phyloP scores from a whole-genome alignment of 1,139 yeast species.

The Yamadazyma sp. region DNA sequence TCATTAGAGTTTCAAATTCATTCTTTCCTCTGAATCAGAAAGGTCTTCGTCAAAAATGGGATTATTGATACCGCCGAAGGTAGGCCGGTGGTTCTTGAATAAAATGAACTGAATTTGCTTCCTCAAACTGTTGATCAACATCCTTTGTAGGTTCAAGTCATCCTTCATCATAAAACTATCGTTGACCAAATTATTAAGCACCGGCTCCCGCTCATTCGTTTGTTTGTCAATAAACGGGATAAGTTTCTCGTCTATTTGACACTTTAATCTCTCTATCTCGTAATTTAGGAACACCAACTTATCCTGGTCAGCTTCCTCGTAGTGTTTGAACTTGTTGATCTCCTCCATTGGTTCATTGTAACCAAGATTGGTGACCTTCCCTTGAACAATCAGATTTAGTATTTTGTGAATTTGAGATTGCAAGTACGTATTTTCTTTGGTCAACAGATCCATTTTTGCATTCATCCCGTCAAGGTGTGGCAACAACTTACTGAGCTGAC shows the following conservation, averaged over 20 bases:
- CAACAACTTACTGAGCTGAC: slow-evolving; percentile 33
- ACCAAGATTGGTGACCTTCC: slow-evolving; percentile 53
- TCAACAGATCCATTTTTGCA: slow-evolving; percentile 19
- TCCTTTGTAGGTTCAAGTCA: slow-evolving; percentile 48
- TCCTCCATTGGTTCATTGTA: slow-evolving; percentile 50
- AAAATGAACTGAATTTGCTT: slow-evolving; percentile 53
- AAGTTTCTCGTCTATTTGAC: slow-evolving; percentile 43
- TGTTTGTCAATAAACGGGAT: slow-evolving; percentile 38
- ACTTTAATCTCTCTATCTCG: slow-evolving; percentile 42
- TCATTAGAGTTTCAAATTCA: slow-evolving; percentile 30
- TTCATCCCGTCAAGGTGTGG: slow-evolving; percentile 28
- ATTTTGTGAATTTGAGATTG: slow-evolving; percentile 48
- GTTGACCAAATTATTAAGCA: slow-evolving; percentile 39
- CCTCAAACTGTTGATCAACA: slow-evolving; percentile 45
- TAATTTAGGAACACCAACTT: slow-evolving; percentile 34
- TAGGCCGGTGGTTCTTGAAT: slow-evolving; percentile 35
- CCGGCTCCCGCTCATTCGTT: slow-evolving; percentile 34
- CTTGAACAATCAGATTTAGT: slow-evolving; percentile 49
- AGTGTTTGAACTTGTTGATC: slow-evolving; percentile 28
- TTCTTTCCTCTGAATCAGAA: slow-evolving; percentile 36
- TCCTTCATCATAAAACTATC: slow-evolving; percentile 50
- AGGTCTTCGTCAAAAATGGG: slow-evolving; percentile 16
- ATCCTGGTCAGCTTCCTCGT: slow-evolving; percentile 27
- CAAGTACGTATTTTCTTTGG: slow-evolving; percentile 29
- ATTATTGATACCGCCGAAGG: slow-evolving; percentile 12